phyloP scores from a whole-genome alignment of 768 basidiomycete genomes.

The Mrakia frigida region DNA sequence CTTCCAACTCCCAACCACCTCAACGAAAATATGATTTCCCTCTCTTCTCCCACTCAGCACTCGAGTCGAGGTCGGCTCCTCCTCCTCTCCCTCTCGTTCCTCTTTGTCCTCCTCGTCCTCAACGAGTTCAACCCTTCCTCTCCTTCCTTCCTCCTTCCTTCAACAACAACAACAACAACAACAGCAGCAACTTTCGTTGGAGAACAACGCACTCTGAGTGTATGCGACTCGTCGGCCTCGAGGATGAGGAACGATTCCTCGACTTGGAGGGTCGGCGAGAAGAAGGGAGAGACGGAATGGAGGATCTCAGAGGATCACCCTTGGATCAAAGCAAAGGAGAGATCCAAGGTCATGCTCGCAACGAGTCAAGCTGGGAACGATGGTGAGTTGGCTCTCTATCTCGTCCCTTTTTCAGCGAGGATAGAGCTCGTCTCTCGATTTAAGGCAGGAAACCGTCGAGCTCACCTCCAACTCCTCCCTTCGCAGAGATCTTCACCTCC shows the following conservation, averaged over 20 bases:
- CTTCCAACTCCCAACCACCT: neutral
- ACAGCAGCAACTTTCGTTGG: neutral
- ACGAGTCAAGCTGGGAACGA: neutral
- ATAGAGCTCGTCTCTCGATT: neutral
- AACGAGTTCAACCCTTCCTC: neutral
- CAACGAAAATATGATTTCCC: neutral
- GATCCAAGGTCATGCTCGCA: neutral
- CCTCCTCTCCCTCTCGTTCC: neutral
- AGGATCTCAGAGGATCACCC: conserved; percentile 3
- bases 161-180: neutral
- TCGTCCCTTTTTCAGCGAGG: neutral
- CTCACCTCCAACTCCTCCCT: neutral
- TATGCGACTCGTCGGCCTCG: neutral
- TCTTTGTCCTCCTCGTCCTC: neutral
- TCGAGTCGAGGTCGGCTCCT: neutral
- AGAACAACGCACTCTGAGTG: no score
- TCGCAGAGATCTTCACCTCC: conserved; percentile 26
- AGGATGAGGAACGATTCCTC: neutral
- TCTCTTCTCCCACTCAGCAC: neutral
- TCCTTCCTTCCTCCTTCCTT: neutral
- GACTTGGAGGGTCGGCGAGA: neutral
- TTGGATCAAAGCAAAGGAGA: neutral
- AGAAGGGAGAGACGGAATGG: conserved; percentile 11
- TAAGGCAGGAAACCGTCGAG: neutral
- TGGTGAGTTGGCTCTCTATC: neutral